phyloP scores from a whole-genome alignment of 2,329 filamentous ascomycete species.

The Neonectria hederae region DNA sequence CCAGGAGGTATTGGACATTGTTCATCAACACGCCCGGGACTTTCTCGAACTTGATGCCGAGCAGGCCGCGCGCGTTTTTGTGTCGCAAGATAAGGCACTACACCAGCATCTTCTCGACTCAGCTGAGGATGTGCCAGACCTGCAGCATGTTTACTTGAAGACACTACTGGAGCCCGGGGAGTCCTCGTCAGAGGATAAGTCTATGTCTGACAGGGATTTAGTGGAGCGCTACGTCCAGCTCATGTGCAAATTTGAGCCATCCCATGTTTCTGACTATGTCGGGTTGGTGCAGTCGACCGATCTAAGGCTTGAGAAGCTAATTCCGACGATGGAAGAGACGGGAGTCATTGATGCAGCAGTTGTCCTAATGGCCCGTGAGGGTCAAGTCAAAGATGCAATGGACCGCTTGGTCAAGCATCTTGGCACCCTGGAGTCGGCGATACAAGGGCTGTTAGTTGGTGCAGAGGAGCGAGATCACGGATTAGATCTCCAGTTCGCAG shows the following conservation, averaged over 20 bases:
- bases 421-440: constrained; percentile 78
- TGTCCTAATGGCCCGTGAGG: constrained; percentile 88
- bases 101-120: constrained; percentile 73
- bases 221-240: constrained; percentile 87
- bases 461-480: constrained; percentile 64
- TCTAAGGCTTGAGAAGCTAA: constrained; percentile 78
- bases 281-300: constrained; percentile 79
- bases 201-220: constrained; percentile 65
- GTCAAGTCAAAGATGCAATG: constrained; percentile 85
- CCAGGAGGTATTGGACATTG: constrained; percentile 73
- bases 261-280: constrained; percentile 87
- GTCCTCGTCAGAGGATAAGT: constrained; percentile 46
- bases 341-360: constrained; percentile 94
- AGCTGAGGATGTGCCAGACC: constrained; percentile 66
- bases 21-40: constrained; percentile 71
- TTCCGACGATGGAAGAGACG: constrained; percentile 88
- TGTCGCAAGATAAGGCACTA: constrained; percentile 68
- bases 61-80: constrained; percentile 72
- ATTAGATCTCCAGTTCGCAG: constrained; percentile 65
- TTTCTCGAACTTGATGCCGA: constrained; percentile 74
- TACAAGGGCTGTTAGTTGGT: constrained; percentile 77
- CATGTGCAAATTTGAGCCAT: constrained; percentile 86
- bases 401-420: constrained; percentile 84
- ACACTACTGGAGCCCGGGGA: constrained; percentile 75
- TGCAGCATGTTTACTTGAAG: constrained; percentile 80